These are phyloP conservation scores for Mycena pura DNA, from an alignment of 768 basidiomycete species.

Conservation along the genomic window DNA sequence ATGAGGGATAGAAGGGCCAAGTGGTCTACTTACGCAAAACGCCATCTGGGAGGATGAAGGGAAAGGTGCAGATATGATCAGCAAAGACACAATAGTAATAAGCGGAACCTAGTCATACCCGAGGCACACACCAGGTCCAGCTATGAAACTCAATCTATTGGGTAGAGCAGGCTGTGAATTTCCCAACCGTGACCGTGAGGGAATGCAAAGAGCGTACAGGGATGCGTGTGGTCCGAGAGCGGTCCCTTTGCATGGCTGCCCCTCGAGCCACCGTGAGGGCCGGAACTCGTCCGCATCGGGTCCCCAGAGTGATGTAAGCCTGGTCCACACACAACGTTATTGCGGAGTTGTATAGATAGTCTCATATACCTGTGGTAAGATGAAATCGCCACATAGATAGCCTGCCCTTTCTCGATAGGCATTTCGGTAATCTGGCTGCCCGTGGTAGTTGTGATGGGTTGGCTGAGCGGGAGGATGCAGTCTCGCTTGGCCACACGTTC, in stretches of 20 bases:
- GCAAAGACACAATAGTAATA: background rate
- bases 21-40: constrained; percentile 26
- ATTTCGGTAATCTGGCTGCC: constrained; percentile 18
- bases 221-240: constrained; percentile 2
- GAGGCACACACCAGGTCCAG: background rate
- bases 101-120: background rate
- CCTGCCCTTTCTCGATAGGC: constrained; percentile 15
- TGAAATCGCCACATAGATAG: constrained; percentile 10
- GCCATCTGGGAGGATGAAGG: constrained; percentile 19
- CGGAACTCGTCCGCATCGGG: constrained; percentile 30
- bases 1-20: background rate
- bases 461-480: constrained; percentile 17
- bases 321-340: background rate
- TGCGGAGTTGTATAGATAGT: background rate
- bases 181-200: background rate
- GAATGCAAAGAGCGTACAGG: background rate
- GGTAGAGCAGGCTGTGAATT: background rate
- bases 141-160: background rate
- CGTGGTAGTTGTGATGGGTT: constrained; percentile 11
- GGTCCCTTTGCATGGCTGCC: background rate
- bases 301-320: constrained; percentile 22
- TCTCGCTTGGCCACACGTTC: constrained; percentile 17
- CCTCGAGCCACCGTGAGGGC: constrained; percentile 1
- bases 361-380: constrained; percentile 16
- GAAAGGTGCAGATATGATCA: no score